phyloP scores from a whole-genome alignment of 2,329 filamentous ascomycete genomes.

The Falciphora oryzae region DNA sequence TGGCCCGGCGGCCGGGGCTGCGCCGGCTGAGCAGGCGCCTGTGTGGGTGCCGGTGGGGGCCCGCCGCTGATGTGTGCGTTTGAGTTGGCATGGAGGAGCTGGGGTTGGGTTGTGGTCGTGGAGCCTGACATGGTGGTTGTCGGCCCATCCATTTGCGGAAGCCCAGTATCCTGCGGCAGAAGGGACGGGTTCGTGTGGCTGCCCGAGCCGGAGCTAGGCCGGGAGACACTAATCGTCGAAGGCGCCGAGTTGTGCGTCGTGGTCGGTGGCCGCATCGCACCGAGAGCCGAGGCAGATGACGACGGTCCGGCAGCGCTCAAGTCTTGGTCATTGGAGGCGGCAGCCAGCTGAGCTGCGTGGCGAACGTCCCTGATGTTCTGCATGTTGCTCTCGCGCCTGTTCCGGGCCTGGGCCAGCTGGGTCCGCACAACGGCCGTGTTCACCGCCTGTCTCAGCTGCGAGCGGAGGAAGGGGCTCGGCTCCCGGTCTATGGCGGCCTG shows the following conservation, averaged over 20 bases:
- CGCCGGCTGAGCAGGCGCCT: conserved; percentile 13
- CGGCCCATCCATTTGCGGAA: conserved; percentile 14
- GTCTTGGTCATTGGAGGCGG: neutral
- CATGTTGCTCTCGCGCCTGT: conserved; percentile 15
- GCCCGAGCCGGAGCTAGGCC: conserved; percentile 11
- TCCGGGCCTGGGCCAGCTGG: conserved; percentile 37
- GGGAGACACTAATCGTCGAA: conserved; percentile 6
- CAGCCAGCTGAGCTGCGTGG: conserved; percentile 5
- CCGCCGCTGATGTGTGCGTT: conserved; percentile 8
- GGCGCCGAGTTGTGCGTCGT: conserved; percentile 11
- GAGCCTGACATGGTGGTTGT: neutral
- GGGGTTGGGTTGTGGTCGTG: neutral
- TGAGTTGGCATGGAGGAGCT: neutral
- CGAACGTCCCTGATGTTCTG: conserved; percentile 13
- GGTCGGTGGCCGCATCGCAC: neutral
- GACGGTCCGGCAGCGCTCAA: neutral
- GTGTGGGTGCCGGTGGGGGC: conserved; percentile 4
- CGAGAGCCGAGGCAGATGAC: neutral
- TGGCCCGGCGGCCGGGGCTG: conserved; percentile 12
- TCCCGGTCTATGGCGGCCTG: conserved; percentile 47
- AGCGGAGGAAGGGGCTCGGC: conserved; percentile 39
- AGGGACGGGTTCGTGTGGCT: neutral
- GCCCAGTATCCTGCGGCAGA: conserved; percentile 12
- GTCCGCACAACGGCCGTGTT: conserved; percentile 38
- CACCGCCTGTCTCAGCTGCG: conserved; percentile 45